Base-by-base conservation (phyloP, 768 basidiomycete species). In the Rhodotorula diobovata region DNA sequence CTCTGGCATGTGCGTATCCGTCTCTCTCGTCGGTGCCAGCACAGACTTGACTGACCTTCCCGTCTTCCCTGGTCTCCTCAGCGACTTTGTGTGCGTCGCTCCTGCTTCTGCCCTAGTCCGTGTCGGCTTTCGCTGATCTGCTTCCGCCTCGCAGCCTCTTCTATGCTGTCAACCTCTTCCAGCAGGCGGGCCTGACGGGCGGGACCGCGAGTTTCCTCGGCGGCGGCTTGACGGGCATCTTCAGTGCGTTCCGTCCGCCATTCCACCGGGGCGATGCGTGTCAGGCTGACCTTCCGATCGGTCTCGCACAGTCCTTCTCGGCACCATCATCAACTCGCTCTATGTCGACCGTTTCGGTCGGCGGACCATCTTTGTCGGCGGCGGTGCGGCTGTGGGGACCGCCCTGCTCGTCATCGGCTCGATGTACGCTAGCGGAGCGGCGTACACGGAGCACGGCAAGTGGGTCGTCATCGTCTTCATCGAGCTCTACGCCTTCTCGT, bases 191-290 rank as follows among this genome's bases (percentile, higher is more conserved):
- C 39, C 81, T 86, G 34, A 81, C 82, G 21, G 81, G 81, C 7
- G 78, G 79, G n/a, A 81, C 82, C n/a, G 81, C 84, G 6, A 81
- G 83, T 6, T 85, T 86, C 78, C 80, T 85, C 45, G 84, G 84
- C 0, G 84, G 84, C 2, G 85, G 84, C 9, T 80, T 85, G 10
- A 83, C 84, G 0, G 85, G 84, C 45, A 79, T 85, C 59, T 73
- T 85, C 54, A 82, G 50, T 51, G 15, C 28, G 50, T n/a, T 5
- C 16, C 16, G 10, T 30, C 28, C 20, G 45, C 10, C 25, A 25
- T 25, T 28, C 4, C 48, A 20, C 4, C 48, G 10, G 16, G 23
- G 4, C 23, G 10, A 50, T 9, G 20, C 20, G 21, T 6, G 30
- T 7, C 25, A 15, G n/a, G 25, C n/a, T 51, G 28, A 51, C 50